Conservation (phyloP, 164 flowering plant genomes). For the Chloranthus sessilifolius region DNA sequence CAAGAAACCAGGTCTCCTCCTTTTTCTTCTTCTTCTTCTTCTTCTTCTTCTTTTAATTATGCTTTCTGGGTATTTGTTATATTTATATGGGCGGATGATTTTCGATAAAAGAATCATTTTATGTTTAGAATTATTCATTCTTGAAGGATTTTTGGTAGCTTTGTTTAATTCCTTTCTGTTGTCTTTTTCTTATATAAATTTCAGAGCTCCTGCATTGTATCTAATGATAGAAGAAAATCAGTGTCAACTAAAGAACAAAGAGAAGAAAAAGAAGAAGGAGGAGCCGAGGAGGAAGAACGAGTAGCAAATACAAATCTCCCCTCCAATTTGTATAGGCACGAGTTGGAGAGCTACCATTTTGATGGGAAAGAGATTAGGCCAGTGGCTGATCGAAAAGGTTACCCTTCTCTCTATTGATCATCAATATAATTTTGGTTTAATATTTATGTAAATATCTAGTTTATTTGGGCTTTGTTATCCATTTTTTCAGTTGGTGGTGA, state of each 20-base stretch:
- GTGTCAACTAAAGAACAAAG: not conserved
- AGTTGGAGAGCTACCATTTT: not conserved
- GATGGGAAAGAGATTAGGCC: not conserved
- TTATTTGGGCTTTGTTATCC: too few species aligned
- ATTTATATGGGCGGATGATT: too few species aligned
- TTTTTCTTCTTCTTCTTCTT: not conserved
- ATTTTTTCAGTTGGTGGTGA: too few species aligned
- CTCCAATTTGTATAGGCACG: not conserved
- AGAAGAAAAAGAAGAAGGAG: constrained; percentile 7
- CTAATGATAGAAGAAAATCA: not conserved
- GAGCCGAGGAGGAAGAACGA: too few species aligned
- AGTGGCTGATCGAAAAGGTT: not conserved
- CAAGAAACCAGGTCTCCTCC: not conserved
- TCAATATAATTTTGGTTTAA: too few species aligned
- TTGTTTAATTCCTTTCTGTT: not conserved
- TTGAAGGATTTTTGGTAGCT: not conserved
- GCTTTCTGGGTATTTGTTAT: too few species aligned
- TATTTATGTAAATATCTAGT: too few species aligned
- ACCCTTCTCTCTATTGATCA: not conserved
- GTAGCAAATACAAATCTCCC: not conserved
- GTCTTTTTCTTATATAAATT: not conserved
- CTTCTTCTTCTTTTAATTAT: not conserved
- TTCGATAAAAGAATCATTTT: too few species aligned
- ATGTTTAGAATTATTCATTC: too few species aligned
- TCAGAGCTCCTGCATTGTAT: constrained; percentile 4